These are phyloP conservation scores for Scutellaria barbata DNA, from an alignment of 257 asterid genomes.

Conservation along the genomic window DNA sequence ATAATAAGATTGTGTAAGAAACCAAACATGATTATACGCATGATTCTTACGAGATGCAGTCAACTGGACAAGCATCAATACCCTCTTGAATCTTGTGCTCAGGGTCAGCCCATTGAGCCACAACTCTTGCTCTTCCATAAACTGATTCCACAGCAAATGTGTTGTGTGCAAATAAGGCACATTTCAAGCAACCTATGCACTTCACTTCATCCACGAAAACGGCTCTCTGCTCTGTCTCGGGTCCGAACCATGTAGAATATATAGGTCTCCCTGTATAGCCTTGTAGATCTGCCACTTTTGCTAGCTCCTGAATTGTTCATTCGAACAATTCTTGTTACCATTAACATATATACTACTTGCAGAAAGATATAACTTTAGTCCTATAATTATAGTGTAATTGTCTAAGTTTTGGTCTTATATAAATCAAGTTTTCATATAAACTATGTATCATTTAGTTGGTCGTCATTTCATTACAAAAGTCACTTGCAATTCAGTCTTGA, in stretches of 20 bases:
- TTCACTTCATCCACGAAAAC: constrained; percentile 93
- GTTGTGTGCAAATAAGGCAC: constrained; percentile 82
- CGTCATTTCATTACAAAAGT: too few relatives aligned
- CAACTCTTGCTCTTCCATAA: constrained; percentile 87
- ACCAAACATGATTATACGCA: neutral
- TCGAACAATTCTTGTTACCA: neutral
- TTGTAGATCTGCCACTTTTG: constrained; percentile 73
- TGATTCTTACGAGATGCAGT: constrained; percentile 84
- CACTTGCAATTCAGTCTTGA: too few relatives aligned
- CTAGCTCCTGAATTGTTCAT: constrained; percentile 58
- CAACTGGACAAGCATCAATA: constrained; percentile 81
- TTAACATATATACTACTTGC: too few relatives aligned
- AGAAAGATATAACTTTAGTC: too few relatives aligned
- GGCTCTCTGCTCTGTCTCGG: constrained; percentile 71
- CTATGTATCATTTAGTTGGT: too few relatives aligned
- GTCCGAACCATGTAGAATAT: constrained; percentile 76
- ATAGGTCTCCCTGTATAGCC: constrained; percentile 90
- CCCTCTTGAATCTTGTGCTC: constrained; percentile 81
- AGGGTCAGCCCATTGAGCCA: constrained; percentile 95
- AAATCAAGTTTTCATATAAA: too few relatives aligned
- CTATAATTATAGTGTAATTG: too few relatives aligned
- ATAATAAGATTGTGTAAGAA: too few relatives aligned
- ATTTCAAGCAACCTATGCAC: constrained; percentile 90
- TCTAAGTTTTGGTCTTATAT: too few relatives aligned
- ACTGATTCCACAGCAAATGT: constrained; percentile 86